phyloP scores from a whole-genome alignment of 1,284 basidiomycete species.

The Peniophora sp. region DNA sequence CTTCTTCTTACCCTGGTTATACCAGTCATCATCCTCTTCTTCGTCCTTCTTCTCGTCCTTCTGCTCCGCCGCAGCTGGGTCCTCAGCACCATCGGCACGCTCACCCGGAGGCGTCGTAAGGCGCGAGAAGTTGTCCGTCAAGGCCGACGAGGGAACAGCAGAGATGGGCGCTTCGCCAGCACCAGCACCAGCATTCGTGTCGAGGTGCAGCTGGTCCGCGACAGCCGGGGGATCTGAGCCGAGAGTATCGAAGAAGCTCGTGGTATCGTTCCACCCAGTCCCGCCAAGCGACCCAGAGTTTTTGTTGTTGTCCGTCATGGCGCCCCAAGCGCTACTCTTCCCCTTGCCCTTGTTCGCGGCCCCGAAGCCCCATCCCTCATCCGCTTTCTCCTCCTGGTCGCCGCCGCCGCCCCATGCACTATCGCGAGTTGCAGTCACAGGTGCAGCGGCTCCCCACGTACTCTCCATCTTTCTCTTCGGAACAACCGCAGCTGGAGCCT shows the following conservation, averaged over 20 bases:
- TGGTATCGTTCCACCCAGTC: neutral
- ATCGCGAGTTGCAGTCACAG: neutral
- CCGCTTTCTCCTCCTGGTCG: neutral
- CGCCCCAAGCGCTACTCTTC: neutral
- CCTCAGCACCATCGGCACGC: neutral
- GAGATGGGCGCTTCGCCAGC: neutral
- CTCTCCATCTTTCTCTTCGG: conserved; percentile 7
- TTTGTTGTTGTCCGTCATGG: neutral
- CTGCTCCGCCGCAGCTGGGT: neutral
- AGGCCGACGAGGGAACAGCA: neutral
- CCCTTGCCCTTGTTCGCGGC: neutral
- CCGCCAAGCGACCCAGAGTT: neutral
- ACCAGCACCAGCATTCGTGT: neutral
- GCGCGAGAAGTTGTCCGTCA: neutral
- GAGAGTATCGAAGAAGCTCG: neutral
- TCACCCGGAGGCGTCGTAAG: neutral
- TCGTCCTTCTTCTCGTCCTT: conserved; percentile 4
- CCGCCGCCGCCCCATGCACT: neutral
- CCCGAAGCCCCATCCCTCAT: neutral
- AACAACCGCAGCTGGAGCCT: neutral
- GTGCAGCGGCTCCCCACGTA: neutral
- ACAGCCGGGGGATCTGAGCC: neutral
- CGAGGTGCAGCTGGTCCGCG: neutral
- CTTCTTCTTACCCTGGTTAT: neutral
- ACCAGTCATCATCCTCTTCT: neutral